Evolutionary conservation across 305 asterid genomes (phyloP).

Genomic region (Coffea humblotiana): DNA sequence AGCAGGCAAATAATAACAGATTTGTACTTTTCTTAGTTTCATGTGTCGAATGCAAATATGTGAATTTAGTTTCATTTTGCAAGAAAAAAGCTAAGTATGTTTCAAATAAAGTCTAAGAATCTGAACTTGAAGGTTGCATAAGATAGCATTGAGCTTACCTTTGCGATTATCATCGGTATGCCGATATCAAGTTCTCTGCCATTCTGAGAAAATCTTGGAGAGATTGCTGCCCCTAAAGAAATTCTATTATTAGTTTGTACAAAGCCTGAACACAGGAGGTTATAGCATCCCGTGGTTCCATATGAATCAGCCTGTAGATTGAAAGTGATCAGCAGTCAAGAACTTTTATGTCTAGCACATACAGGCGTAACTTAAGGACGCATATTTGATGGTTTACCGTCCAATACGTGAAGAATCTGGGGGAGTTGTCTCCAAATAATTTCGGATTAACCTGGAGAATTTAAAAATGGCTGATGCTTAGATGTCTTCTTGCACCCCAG

Average conservation of each 20-base stretch:
- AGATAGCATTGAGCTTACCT: conserved; percentile 25
- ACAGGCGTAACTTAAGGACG: background rate
- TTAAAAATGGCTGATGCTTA: background rate
- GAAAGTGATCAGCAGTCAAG: background rate
- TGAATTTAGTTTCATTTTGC: background rate
- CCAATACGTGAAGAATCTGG: conserved; percentile 94
- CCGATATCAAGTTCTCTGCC: conserved; percentile 48
- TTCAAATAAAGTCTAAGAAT: background rate
- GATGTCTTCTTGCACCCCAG: background rate
- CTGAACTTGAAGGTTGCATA: background rate
- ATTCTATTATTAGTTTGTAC: conserved; percentile 50
- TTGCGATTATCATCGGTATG: conserved; percentile 41
- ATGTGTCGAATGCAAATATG: background rate
- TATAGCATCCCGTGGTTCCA: conserved; percentile 57
- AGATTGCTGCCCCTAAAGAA: conserved; percentile 59
- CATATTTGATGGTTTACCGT: conserved; percentile 49
- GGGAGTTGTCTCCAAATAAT: conserved; percentile 79
- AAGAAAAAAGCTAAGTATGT: background rate
- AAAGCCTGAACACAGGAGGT: conserved; percentile 51
- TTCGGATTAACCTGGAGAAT: conserved; percentile 80
- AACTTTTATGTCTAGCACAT: background rate
- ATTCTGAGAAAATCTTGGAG: conserved; percentile 47
- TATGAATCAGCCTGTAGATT: conserved; percentile 41
- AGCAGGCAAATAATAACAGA: background rate
- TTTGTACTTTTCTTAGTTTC: background rate